Evolutionary conservation across 2,329 filamentous ascomycete species (phyloP).

Genomic region (Fusarium falciforme): DNA sequence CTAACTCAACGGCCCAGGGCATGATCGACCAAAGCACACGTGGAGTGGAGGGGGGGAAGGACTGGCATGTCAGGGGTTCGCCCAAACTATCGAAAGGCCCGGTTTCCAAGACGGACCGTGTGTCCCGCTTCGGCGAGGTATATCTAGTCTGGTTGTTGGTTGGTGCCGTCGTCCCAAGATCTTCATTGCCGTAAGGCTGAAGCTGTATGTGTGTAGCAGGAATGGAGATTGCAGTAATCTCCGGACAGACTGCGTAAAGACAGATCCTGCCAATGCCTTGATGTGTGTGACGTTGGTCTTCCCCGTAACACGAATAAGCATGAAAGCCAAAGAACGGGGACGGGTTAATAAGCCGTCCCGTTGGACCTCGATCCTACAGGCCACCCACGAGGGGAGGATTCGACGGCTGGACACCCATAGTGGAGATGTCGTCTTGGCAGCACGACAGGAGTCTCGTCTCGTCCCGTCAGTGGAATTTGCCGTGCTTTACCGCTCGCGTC

Average conservation of each 20-base stretch:
- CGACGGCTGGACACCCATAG: not conserved
- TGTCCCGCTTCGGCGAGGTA: constrained; percentile 16
- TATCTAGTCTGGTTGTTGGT: not conserved
- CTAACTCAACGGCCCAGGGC: not conserved
- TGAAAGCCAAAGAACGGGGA: not conserved
- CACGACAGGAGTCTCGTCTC: not conserved
- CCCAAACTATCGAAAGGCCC: constrained; percentile 3
- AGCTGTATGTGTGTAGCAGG: not conserved
- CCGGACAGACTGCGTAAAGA: not conserved
- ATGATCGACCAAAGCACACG: not conserved
- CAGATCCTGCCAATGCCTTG: not conserved
- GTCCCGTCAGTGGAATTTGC: constrained; percentile 7
- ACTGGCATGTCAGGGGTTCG: not conserved
- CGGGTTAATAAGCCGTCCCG: not conserved
- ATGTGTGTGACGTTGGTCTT: not conserved
- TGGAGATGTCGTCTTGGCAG: constrained; percentile 11
- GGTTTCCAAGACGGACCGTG: constrained; percentile 17
- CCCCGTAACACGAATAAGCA: not conserved
- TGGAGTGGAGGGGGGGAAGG: not conserved
- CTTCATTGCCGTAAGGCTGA: constrained; percentile 24
- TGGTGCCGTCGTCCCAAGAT: not conserved
- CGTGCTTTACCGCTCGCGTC: constrained; percentile 2
- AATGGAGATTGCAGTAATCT: constrained; percentile 1
- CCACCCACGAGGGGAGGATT: not conserved
- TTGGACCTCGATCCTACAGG: not conserved